Evolutionary conservation across 352 stramenopile species (phyloP).

Genomic region (Pythium grandisporangium): DNA sequence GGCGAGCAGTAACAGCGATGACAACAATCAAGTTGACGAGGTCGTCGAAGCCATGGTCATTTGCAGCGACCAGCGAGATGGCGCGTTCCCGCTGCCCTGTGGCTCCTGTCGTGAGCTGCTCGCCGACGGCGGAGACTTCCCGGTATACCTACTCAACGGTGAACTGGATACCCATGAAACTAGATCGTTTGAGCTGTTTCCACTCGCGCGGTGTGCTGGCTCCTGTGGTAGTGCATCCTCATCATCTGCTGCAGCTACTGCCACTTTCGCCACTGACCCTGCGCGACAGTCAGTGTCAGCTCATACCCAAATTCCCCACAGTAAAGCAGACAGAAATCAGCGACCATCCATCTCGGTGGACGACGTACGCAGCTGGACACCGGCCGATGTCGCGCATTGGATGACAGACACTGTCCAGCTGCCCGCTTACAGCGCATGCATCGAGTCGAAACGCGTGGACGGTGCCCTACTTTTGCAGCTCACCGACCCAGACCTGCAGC

Average conservation of each 20-base stretch:
- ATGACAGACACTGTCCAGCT: slow-evolving; percentile 36
- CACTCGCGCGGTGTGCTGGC: slow-evolving; percentile 25
- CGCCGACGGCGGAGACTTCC: slow-evolving; percentile 62
- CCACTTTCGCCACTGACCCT: neutral
- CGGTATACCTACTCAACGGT: slow-evolving; percentile 54
- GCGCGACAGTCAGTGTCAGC: too few relatives aligned
- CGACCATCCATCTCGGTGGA: neutral
- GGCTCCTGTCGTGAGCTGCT: slow-evolving; percentile 62
- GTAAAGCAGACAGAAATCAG: too few relatives aligned
- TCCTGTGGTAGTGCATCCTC: too few relatives aligned
- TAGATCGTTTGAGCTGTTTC: slow-evolving; percentile 48
- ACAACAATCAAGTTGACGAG: too few relatives aligned
- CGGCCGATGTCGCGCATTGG: slow-evolving; percentile 40
- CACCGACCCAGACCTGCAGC: slow-evolving; percentile 45
- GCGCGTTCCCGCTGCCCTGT: slow-evolving; percentile 45
- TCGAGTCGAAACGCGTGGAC: slow-evolving; percentile 50
- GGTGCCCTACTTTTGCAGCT: slow-evolving; percentile 54
- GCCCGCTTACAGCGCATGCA: slow-evolving; percentile 33
- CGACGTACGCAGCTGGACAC: slow-evolving; percentile 43
- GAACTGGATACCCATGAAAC: slow-evolving; percentile 39
- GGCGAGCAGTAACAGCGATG: neutral
- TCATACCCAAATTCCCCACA: too few relatives aligned
- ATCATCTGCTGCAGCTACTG: slow-evolving; percentile 1
- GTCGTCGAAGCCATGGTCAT: slow-evolving; percentile 40
- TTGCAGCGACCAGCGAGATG: slow-evolving; percentile 34